Evolutionary conservation across 2,329 filamentous ascomycete species (phyloP), one percentile per base, ranked within the genome.

Genomic region (Penicillium digitatum): DNA sequence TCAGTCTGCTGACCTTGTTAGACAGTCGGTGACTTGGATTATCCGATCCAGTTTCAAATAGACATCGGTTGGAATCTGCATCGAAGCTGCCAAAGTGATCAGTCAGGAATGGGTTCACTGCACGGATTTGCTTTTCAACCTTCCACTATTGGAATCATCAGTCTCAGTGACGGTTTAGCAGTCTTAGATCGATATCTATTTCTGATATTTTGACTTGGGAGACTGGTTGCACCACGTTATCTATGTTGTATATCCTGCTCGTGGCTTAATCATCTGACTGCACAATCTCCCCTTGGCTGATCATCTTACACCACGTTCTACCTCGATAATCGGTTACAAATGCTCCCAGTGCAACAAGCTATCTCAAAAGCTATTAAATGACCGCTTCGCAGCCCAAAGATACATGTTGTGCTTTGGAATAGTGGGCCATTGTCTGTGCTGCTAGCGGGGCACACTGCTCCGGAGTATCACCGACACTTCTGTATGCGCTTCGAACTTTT

Each of bases 1-100:
- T 45, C 53, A 29, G 59, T 62, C 59, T 47, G 57, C 55, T 62
- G 59, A 62, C 58, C 59, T 38, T 39, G 42, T 56, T 52, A 46
- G 56, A 54, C 54, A 51, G 44, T 48, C 48, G 52, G 55, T 46
- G 18, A 22, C 39, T 54, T n/a, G 14, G 20, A 27, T 43, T 16
- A 37, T 47, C 43, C 42, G 49, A 59, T 52, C 56, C 57, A 59
- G 51, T 49, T 55, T 60, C 31, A 62, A 58, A 58, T 48, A 54
- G 55, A 55, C 55, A 61, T 48, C 38, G 46, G 39, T 39, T 61
- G 51, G 58, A 61, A 62, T 58, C 32, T 45, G 37, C 43, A 40
- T 61, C 61, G 61, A 60, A 62, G 52, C 60, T 50, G 48, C 32
- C 7, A 37, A 48, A 34, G 40, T 22, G 47, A 46, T 59, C 59